These are phyloP conservation scores for Bryum argenteum DNA, from an alignment of 225 moss, liverwort and hornwort species.

Conservation along the genomic window DNA sequence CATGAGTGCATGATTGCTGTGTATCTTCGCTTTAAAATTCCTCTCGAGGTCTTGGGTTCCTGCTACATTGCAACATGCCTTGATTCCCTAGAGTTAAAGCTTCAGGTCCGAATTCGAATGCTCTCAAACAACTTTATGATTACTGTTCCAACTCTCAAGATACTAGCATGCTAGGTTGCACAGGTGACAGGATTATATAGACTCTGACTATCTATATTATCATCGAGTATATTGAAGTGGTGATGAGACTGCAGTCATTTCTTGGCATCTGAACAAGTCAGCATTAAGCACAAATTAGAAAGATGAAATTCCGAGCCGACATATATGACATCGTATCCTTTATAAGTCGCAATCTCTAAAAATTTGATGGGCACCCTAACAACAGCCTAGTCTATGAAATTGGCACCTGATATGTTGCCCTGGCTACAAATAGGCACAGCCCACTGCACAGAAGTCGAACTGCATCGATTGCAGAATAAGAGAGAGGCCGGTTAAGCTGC, in stretches of 20 bases:
- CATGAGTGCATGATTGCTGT: conserved; percentile 9
- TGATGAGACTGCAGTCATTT: neutral
- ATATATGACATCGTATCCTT: conserved; percentile 9
- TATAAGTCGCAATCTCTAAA: conserved; percentile 8
- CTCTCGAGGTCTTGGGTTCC: conserved; percentile 5
- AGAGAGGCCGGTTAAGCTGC: conserved; percentile 26
- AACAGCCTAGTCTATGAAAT: conserved; percentile 6
- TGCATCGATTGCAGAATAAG: conserved; percentile 16
- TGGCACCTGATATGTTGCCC: conserved; percentile 16
- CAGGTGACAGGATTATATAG: conserved; percentile 18
- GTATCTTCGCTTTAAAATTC: conserved; percentile 16
- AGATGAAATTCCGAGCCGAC: conserved; percentile 9
- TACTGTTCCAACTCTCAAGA: conserved; percentile 19
- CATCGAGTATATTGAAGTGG: conserved; percentile 11
- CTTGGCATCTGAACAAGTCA: conserved; percentile 11
- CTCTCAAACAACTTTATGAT: conserved; percentile 19
- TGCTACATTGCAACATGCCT: conserved; percentile 7
- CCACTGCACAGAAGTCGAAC: conserved; percentile 15
- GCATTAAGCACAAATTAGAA: conserved; percentile 17
- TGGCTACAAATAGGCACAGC: conserved; percentile 11
- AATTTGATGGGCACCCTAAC: conserved; percentile 4
- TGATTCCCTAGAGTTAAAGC: conserved; percentile 2
- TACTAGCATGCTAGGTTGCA: conserved; percentile 10
- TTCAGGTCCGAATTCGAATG: conserved; percentile 23
- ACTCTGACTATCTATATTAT: conserved; percentile 16